Evolutionary conservation across 2,329 filamentous ascomycete species (phyloP), one percentile per base, ranked within the genome.

Genomic region (Aureobasidium sp.): DNA sequence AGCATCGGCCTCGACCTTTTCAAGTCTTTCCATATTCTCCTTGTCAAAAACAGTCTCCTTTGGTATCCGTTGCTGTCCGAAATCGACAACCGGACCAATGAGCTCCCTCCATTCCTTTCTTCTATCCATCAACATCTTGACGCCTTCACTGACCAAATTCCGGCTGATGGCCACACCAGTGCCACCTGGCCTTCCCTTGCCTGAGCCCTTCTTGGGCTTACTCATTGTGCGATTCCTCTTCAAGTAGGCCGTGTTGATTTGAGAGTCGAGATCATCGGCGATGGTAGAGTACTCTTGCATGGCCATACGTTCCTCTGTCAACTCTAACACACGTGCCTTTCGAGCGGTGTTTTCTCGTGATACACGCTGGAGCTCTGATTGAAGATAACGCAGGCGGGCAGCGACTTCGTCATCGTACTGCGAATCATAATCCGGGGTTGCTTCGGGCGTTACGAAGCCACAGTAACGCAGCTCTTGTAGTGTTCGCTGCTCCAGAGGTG

Each of bases 201-300:
- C 89, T 2, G 85, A 86, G 4, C 87, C 80, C 72, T 95, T 93
- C 34, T 81, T 80, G 62, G 74, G 86, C 91, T 78, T 97, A 95
- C 73, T 92, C 90, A 97, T 88, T 0, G 91, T 96, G 50, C 94
- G 86, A 32, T 93, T 97, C 29, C 94, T 89, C 78, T 99, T 99
- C 48, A 96, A 85, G 71, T 97, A 99, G 3, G 94, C 93, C 57
- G 90, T 88, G 71, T 97, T 92, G 45, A 97, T 91, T 72, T 97
- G 94, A 45, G 87, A 86, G 78, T 99, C 94, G 25, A 99, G 85
- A 73, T 99, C 94, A 72, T 99, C 94, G 55, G 95, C 87, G 68
- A 99, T 99, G 61, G 91, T 97, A 73, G 88, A 89, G 78, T 96
- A 99, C 73, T 99, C 94, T 72, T 99, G 94, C 76, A 94, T 87